phyloP scores from a whole-genome alignment of 805 yeast genomes.

The Lipomyces starkeyi region DNA sequence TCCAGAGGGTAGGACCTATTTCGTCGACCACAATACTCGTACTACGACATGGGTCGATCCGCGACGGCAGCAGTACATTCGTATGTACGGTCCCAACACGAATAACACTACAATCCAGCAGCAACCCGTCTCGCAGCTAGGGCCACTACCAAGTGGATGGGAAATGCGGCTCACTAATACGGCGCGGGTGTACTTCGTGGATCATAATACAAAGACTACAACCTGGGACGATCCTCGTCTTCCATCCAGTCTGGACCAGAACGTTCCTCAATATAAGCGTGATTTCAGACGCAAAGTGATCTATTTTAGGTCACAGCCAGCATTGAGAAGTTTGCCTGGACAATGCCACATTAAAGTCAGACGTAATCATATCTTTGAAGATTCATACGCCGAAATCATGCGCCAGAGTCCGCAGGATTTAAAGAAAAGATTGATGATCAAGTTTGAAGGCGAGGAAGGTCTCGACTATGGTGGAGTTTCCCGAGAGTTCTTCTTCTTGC shows the following conservation, averaged over 20 bases:
- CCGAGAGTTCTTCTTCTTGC: slow-evolving; percentile 93
- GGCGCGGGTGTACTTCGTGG: slow-evolving; percentile 97
- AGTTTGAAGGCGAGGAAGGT: slow-evolving; percentile 99
- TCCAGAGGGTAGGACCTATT: slow-evolving; percentile 97
- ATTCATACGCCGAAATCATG: slow-evolving; percentile 97
- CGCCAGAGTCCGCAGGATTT: slow-evolving; percentile 98
- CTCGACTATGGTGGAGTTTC: slow-evolving; percentile 99
- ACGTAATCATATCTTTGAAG: slow-evolving; percentile 95
- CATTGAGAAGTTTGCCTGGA: slow-evolving; percentile 94
- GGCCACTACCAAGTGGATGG: slow-evolving; percentile 99
- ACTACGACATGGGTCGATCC: slow-evolving; percentile 99
- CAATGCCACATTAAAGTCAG: slow-evolving; percentile 98
- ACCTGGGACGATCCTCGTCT: slow-evolving; percentile 99
- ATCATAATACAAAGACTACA: slow-evolving; percentile 98
- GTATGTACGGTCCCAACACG: slow-evolving; percentile 75
- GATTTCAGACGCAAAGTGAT: slow-evolving; percentile 97
- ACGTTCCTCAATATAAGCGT: slow-evolving; percentile 98
- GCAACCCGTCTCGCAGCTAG: slow-evolving; percentile 96
- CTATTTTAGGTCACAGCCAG: slow-evolving; percentile 98
- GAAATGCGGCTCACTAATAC: slow-evolving; percentile 99
- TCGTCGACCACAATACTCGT: slow-evolving; percentile 98
- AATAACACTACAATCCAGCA: slow-evolving; percentile 88
- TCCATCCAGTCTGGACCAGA: slow-evolving; percentile 96
- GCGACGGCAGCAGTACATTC: slow-evolving; percentile 96
- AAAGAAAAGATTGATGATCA: slow-evolving; percentile 96